Evolutionary conservation across 352 stramenopile genomes (phyloP), one percentile per base, ranked within the genome.

Genomic region (Lagenidium giganteum): DNA sequence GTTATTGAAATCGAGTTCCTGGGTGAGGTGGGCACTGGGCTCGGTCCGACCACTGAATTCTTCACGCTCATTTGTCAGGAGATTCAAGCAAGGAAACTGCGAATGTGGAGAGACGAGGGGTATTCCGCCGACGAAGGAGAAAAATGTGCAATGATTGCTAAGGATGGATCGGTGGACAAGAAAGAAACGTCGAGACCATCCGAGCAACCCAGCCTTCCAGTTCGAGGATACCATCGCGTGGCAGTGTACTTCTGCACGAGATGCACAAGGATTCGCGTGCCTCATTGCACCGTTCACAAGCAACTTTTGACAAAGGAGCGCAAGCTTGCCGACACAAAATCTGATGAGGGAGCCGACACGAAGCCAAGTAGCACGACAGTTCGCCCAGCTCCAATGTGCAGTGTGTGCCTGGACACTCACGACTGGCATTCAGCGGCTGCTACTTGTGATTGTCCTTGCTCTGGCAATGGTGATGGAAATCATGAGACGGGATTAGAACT

Each of bases 1-100:
- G 65, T 87, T 28, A 77, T 90, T 31, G 78, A 90, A 55, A 83
- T 87, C 31, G 78, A 90, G 43, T 90, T 87, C 35, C 50, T 90
- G 0, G 78, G 74, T 12, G 78, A 90, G 70, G 78, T 90, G 2
- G 78, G 78, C 8, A 90, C 74, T 0, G 78, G 78, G 9, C 22
- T 87, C 12, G 78, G 78, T 7, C 78, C 78, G 3, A 90, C 78
- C 12, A 90, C 78, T 1, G 78, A 90, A 35, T 90, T 90, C 40
- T 90, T 79, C 35, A 87, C 74, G 20, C 63, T 90, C 1, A 68
- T 87, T 8, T 85, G 71, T 14, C 64, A 85, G n/a, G 67, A 86
- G 27, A 67, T 90, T 3, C 78, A 90, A 34, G 61, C 70, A 0
- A 63, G 73, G 32, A 51, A 66, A n/a, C 35, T 90, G 22, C 58